Conservation (phyloP, 257 asterid species). For the Penstemon eatonii region DNA sequence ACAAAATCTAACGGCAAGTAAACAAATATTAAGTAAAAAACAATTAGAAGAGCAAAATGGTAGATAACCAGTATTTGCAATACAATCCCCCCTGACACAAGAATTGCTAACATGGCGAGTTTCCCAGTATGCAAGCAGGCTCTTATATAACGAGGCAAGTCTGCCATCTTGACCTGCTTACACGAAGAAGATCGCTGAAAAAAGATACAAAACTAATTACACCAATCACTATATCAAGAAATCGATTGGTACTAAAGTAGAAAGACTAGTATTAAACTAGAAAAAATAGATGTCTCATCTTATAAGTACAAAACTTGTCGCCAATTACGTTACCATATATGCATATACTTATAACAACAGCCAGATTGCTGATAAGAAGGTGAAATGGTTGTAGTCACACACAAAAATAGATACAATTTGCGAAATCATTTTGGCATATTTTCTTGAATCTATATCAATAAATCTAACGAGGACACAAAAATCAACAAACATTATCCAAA, state of each 20-base stretch:
- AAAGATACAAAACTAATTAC: background rate
- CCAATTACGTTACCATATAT: background rate
- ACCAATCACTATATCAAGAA: too few species aligned
- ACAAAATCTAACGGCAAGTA: conserved; percentile 18
- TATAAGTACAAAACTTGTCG: conserved; percentile 2
- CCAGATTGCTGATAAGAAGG: background rate
- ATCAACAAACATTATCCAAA: background rate
- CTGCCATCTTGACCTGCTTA: conserved; percentile 59
- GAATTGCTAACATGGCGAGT: conserved; percentile 81
- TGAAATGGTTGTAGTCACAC: background rate
- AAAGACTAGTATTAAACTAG: too few species aligned
- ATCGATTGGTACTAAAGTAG: too few species aligned
- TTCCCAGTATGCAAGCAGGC: conserved; percentile 83
- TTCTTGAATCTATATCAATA: background rate
- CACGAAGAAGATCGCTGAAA: conserved; percentile 32
- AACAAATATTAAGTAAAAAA: conserved; percentile 9
- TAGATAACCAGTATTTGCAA: conserved; percentile 77
- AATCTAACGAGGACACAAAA: conserved; percentile 12
- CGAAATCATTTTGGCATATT: conserved; percentile 11
- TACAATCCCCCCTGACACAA: conserved; percentile 90
- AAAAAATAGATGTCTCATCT: conserved; percentile 8
- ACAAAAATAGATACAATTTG: background rate
- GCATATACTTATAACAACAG: background rate
- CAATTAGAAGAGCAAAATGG: conserved; percentile 12
- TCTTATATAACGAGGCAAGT: conserved; percentile 64